These are phyloP conservation scores for Colletotrichum theobromicola DNA, from an alignment of 2,329 filamentous ascomycete species.

Conservation along the genomic window DNA sequence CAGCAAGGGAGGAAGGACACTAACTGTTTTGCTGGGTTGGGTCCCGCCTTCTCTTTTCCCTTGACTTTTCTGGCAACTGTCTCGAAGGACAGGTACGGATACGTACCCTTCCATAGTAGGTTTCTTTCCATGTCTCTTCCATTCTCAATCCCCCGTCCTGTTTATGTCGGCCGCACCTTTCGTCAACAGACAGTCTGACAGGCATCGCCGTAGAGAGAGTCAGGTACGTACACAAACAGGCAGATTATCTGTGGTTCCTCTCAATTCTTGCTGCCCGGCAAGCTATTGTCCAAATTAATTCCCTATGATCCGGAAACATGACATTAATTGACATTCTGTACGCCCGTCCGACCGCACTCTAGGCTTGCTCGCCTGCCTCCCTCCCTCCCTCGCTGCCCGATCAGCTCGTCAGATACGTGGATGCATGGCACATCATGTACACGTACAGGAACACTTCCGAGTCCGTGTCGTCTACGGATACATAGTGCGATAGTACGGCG, in stretches of 20 bases:
- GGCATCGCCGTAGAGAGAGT: not conserved
- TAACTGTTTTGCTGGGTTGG: not conserved
- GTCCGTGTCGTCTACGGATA: not conserved
- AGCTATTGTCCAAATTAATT: not conserved
- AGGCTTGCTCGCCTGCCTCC: not conserved
- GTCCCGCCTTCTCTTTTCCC: not conserved
- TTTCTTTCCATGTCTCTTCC: not conserved
- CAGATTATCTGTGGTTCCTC: not conserved
- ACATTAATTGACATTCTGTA: not conserved
- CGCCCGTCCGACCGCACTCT: not conserved
- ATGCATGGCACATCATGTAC: not conserved
- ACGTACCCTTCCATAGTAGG: no score
- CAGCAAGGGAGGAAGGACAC: not conserved
- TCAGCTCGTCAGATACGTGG: not conserved
- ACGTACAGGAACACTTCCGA: not conserved
- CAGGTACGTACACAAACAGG: not conserved
- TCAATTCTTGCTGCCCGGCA: not conserved
- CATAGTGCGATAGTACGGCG: not conserved
- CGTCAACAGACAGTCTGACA: not conserved
- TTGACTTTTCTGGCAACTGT: not conserved
- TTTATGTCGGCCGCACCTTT: not conserved
- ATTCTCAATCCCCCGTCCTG: not conserved
- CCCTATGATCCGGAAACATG: not conserved
- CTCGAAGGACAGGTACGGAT: not conserved
- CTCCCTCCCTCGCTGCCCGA: not conserved